phyloP scores from a whole-genome alignment of 2,329 filamentous ascomycete genomes.

The Diaporthe citrichinensis region DNA sequence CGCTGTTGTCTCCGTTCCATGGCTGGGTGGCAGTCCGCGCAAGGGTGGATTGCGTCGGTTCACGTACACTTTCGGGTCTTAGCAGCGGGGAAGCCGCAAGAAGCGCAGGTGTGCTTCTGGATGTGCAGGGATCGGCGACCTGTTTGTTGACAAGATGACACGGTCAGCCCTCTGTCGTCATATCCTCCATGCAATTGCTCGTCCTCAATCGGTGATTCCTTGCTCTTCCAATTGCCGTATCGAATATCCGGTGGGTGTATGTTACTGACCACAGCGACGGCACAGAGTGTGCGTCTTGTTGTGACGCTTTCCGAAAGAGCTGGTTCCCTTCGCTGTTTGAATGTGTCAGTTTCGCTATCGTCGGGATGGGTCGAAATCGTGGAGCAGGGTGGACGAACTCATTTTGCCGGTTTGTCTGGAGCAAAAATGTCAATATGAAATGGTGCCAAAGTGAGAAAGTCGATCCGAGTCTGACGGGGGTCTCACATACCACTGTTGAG shows the following conservation, averaged over 20 bases:
- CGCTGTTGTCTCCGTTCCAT: neutral
- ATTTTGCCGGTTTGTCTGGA: constrained; percentile 65
- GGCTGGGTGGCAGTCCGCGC: neutral
- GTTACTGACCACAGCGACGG: constrained; percentile 94
- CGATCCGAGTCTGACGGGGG: neutral
- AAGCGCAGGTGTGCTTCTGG: constrained; percentile 98
- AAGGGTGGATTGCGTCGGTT: neutral
- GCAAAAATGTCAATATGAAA: constrained; percentile 42
- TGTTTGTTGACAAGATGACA: constrained; percentile 54
- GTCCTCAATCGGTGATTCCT: neutral
- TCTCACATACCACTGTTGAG: constrained; percentile 40
- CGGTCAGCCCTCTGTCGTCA: constrained; percentile 45
- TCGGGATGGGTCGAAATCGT: constrained; percentile 35
- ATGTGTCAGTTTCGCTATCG: constrained; percentile 40
- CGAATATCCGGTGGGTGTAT: constrained; percentile 32
- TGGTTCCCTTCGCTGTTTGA: constrained; percentile 42
- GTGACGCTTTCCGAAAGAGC: constrained; percentile 42
- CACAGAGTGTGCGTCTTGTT: constrained; percentile 89
- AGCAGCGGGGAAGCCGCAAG: constrained; percentile 96
- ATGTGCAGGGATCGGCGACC: constrained; percentile 98
- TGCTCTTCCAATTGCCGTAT: constrained; percentile 30
- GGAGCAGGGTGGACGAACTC: constrained; percentile 61
- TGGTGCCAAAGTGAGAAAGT: too few species aligned
- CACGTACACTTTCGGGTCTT: constrained; percentile 99
- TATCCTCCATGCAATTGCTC: constrained; percentile 33